Conservation (phyloP, 1,284 basidiomycete species). For the Pseudozyma sp. region DNA sequence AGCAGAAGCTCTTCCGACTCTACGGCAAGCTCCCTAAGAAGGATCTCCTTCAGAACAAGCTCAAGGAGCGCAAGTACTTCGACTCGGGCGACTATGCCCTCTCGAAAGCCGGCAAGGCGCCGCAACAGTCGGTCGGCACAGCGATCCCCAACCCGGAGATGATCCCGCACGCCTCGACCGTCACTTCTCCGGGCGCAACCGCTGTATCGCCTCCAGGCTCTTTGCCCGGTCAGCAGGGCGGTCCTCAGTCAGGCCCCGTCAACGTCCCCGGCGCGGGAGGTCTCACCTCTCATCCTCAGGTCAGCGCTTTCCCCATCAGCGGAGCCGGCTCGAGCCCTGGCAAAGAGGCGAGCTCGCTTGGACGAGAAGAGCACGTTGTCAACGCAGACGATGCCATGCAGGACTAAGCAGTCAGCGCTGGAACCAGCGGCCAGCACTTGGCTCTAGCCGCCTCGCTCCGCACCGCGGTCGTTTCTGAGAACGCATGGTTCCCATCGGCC, state of each 20-base stretch:
- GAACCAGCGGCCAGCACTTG: neutral
- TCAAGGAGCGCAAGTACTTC: slow-evolving; percentile 98
- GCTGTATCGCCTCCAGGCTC: slow-evolving; percentile 76
- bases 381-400: slow-evolving; percentile 60
- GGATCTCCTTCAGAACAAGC: slow-evolving; percentile 91
- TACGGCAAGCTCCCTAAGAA: slow-evolving; percentile 96
- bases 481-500: neutral
- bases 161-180: slow-evolving; percentile 69
- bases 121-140: slow-evolving; percentile 87
- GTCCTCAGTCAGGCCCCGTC: slow-evolving; percentile 78
- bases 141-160: slow-evolving; percentile 90
- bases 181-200: slow-evolving; percentile 73
- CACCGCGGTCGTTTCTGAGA: neutral
- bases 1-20: slow-evolving; percentile 91
- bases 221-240: slow-evolving; percentile 75
- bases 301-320: slow-evolving; percentile 56
- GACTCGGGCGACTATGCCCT: slow-evolving; percentile 97
- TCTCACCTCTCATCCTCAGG: slow-evolving; percentile 72
- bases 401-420: slow-evolving; percentile 27
- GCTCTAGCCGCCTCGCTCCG: neutral
- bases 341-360: slow-evolving; percentile 59
- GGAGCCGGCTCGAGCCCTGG: slow-evolving; percentile 44
- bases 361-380: slow-evolving; percentile 49
- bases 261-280: slow-evolving; percentile 75
- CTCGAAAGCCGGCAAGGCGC: slow-evolving; percentile 90